These are phyloP conservation scores for Floccularia luteovirens DNA, from an alignment of 768 basidiomycete species.

Conservation along the genomic window DNA sequence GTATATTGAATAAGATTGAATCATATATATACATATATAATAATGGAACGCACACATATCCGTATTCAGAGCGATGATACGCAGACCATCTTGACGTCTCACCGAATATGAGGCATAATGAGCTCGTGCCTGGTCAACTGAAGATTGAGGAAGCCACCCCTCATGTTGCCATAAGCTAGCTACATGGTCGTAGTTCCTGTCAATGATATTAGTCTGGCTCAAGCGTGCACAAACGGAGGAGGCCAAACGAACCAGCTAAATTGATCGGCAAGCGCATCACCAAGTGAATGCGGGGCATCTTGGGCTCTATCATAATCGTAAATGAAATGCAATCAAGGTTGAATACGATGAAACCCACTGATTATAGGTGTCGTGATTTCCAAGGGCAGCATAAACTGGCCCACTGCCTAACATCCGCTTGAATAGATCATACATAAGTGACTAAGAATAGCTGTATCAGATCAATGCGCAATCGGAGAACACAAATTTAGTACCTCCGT, in stretches of 20 bases:
- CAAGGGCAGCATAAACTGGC: slow-evolving; percentile 69
- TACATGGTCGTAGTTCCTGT: slow-evolving; percentile 77
- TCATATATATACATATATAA: no score
- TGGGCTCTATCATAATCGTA: slow-evolving; percentile 30
- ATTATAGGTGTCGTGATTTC: slow-evolving; percentile 74
- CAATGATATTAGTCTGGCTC: neutral
- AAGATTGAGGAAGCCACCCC: slow-evolving; percentile 55
- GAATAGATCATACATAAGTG: slow-evolving; percentile 60
- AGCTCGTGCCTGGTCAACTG: slow-evolving; percentile 46
- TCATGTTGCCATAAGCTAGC: slow-evolving; percentile 65
- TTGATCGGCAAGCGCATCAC: slow-evolving; percentile 45
- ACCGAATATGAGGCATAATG: slow-evolving; percentile 76
- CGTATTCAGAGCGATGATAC: slow-evolving; percentile 71
- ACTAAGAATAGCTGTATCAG: slow-evolving; percentile 22
- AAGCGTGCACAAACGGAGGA: neutral
- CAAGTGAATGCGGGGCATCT: slow-evolving; percentile 54
- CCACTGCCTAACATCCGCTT: slow-evolving; percentile 53
- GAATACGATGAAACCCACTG: slow-evolving; percentile 28
- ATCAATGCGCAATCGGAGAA: neutral
- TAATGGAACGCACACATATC: slow-evolving; percentile 63
- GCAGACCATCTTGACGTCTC: slow-evolving; percentile 53
- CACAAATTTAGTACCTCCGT: slow-evolving; percentile 40
- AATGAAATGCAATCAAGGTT: neutral
- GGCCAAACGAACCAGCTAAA: slow-evolving; percentile 52
- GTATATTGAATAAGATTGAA: no score